Conservation (phyloP, 2,329 filamentous ascomycete species). For the Paraphaeosphaeria sporulosa region DNA sequence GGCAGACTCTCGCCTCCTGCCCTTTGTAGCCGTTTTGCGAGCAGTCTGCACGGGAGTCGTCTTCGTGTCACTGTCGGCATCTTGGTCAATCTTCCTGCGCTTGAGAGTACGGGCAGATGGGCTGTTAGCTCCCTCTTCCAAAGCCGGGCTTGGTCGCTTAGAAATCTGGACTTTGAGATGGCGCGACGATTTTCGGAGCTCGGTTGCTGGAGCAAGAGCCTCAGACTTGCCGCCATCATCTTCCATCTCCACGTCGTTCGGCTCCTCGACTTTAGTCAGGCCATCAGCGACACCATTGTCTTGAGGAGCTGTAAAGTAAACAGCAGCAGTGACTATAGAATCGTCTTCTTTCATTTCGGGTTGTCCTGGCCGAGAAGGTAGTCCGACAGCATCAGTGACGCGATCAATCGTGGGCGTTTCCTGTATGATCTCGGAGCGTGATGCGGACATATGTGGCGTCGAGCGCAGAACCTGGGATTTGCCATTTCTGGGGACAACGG, state of each 20-base stretch:
- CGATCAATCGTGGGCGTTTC: conserved; percentile 41
- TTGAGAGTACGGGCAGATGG: conserved; percentile 21
- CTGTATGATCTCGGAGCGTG: conserved; percentile 39
- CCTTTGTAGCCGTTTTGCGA: conserved; percentile 17
- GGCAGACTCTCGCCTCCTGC: conserved; percentile 21
- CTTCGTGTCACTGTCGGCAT: conserved; percentile 15
- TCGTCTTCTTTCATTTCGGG: background rate
- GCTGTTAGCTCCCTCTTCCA: conserved; percentile 6
- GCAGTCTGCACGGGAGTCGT: background rate
- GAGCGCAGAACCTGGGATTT: conserved; percentile 23
- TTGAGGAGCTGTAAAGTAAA: conserved; percentile 23
- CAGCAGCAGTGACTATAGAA: background rate
- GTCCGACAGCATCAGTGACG: conserved; percentile 12
- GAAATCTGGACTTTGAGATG: conserved; percentile 21
- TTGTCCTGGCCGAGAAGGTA: background rate
- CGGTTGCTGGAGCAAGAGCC: background rate
- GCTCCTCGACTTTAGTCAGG: background rate
- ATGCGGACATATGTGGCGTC: conserved; percentile 33
- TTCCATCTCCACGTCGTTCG: background rate
- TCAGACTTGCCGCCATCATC: background rate
- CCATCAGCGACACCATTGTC: conserved; percentile 13
- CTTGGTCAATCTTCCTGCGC: conserved; percentile 21
- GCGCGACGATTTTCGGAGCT: conserved; percentile 1
- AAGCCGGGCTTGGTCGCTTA: conserved; percentile 1
- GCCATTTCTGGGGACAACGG: conserved; percentile 22